Base-by-base conservation (phyloP, 1,284 basidiomycete genomes). In the Ganoderma multipileum region DNA sequence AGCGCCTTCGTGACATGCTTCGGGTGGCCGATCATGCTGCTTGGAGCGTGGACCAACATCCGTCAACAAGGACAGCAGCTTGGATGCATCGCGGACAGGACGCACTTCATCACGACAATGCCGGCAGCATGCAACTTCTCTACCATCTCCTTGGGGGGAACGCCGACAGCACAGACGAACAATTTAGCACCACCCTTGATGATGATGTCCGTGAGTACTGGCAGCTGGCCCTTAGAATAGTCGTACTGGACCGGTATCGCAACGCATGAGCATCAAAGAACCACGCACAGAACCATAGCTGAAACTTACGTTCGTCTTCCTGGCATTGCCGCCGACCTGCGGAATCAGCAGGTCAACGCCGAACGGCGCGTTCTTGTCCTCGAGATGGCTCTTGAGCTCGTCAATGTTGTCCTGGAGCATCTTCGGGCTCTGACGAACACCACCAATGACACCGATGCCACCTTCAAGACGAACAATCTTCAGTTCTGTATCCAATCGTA, bases 1-100 rank as follows among this genome's bases (percentile, higher is more conserved):
- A 95, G 84, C 7, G 93, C 95, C 80, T 95, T 95, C 36, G 82
- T 78, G 63, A 93, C 94, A 76, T 96, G 95, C 89, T 94, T 96
- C n/a, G 93, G 93, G 75, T 94, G 91, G 30, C 94, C 95, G 68
- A 97, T 85, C 93, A 97, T 96, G 82, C 91, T 92, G 64, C 61
- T 26, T 23, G 23, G 33, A 33, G 33, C 4, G 33, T 33, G 33
- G 33, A 60, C 18, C 39, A 36, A 23, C 55, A 4, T 12, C 20
- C 8, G 55, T 58, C 36, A 58, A 38, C 23, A 41, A n/a, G 58
- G 8, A 39, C 30, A 41, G 55, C 38, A 57, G 41, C 55, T 47
- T 55, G 61, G 67, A 42, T 70, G 64, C 50, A 67, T 63, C 28
- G 61, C 36, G 20, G 0, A 36, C 3, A 54, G 61, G 23, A 57